Conservation (phyloP, 768 basidiomycete species). For the Amanita fuliginea region DNA sequence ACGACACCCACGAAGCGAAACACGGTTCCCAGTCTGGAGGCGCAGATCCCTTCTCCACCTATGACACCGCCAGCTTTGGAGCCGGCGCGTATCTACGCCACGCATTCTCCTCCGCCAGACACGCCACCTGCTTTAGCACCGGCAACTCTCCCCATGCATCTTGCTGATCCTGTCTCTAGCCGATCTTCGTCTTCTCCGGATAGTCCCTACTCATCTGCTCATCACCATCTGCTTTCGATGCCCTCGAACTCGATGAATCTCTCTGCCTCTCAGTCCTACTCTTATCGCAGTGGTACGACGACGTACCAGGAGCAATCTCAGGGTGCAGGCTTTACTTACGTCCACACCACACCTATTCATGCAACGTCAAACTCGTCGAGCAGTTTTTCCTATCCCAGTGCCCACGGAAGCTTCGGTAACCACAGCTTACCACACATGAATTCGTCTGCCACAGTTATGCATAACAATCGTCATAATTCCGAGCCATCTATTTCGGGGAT, state of each 20-base stretch:
- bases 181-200: constrained; percentile 38
- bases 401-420: constrained; percentile 16
- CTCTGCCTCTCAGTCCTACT: constrained; percentile 17
- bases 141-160: constrained; percentile 32
- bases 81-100: constrained; percentile 25
- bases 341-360: constrained; percentile 24
- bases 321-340: constrained; percentile 23
- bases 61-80: constrained; percentile 35
- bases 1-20: constrained; percentile 18
- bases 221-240: constrained; percentile 16
- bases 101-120: constrained; percentile 35
- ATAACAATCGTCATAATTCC: constrained; percentile 12
- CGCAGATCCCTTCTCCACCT: constrained; percentile 19
- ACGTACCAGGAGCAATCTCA: constrained; percentile 35
- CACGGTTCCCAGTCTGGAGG: constrained; percentile 16
- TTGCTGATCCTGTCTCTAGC: constrained; percentile 23
- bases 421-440: constrained; percentile 15
- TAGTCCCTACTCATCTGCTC: constrained; percentile 25
- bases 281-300: constrained; percentile 28
- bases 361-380: constrained; percentile 13
- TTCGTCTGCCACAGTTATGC: constrained; percentile 11
- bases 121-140: constrained; percentile 45
- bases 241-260: constrained; percentile 12
- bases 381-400: constrained; percentile 21
- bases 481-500: constrained; percentile 18